Base-by-base conservation (phyloP, 352 stramenopile genomes). In the Phytophthora capsici region DNA sequence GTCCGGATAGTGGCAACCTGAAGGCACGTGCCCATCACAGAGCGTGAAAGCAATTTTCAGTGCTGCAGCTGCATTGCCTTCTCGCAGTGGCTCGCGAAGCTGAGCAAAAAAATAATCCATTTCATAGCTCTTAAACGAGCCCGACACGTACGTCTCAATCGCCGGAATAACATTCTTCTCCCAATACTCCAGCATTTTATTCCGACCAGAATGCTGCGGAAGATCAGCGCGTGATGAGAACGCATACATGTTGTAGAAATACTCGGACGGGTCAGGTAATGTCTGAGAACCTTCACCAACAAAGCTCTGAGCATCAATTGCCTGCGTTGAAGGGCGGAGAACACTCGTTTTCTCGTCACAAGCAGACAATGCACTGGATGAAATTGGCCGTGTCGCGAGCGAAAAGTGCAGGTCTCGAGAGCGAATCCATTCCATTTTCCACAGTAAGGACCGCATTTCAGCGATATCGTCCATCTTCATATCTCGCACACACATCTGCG, bases 51-150 rank as follows among this genome's bases (percentile, higher is more conserved):
- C 86, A 37, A 94, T 94, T 68, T 91, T 91, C 56, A 91, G 71
- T 20, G 86, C 86, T 20, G 86, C 86, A 3, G 84, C 78, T 2
- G 78, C 77, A 34, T 94, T 92, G 10, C 86, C 86, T 76, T 94
- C 83, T 23, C 86, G 69, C 28, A 94, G 56, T 3, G 86, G 86
- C 44, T 94, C 86, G 36, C 86, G 82, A 16, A 94, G 56, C 47
- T 94, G 86, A 6, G 86, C 86, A 53, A 94, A 94, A 48, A 94
- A 94, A 34, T 94, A 94, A 32, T 94, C 84, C 86, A 94, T 94
- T 55, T 94, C 86, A 54, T 94, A 94, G 40, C 77, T 90, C 63
- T 94, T 94, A 57, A 94, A 94, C 13, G 86, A 94, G 0, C 86
- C 86, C 2, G 82, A 75, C 8, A 94, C 86, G 38, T 94, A 94